These are phyloP conservation scores for Alternaria burnsii DNA, from an alignment of 2,329 filamentous ascomycete species.

Conservation along the genomic window DNA sequence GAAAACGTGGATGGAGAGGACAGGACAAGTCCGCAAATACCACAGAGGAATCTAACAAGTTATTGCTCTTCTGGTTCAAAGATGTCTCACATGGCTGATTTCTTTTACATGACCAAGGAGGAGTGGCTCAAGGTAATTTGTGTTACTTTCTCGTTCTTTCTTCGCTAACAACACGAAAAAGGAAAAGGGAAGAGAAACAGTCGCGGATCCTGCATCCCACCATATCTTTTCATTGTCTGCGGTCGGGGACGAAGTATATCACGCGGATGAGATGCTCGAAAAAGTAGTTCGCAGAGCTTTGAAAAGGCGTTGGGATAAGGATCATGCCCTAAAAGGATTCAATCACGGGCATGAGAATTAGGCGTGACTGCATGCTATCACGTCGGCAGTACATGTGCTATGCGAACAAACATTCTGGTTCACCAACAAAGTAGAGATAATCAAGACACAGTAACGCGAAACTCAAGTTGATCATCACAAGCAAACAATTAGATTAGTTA, in stretches of 20 bases:
- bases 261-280: neutral
- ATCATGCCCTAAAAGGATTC: neutral
- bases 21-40: neutral
- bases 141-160: neutral
- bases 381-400: too few species aligned
- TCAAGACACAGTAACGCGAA: too few species aligned
- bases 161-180: neutral
- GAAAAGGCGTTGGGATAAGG: neutral
- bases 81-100: neutral
- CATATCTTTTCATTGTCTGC: neutral
- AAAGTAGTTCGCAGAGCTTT: neutral
- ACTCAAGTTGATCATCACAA: neutral
- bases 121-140: neutral
- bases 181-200: neutral
- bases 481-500: conserved; percentile 14
- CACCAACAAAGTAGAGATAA: too few species aligned
- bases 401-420: too few species aligned
- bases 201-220: neutral
- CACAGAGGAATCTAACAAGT: neutral
- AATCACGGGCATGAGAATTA: neutral
- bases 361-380: neutral
- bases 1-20: neutral
- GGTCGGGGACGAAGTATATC: too few species aligned
- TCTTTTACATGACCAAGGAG: neutral
- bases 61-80: neutral